Conservation (phyloP, 2,329 filamentous ascomycete genomes). For the Aspergillus sp. region DNA sequence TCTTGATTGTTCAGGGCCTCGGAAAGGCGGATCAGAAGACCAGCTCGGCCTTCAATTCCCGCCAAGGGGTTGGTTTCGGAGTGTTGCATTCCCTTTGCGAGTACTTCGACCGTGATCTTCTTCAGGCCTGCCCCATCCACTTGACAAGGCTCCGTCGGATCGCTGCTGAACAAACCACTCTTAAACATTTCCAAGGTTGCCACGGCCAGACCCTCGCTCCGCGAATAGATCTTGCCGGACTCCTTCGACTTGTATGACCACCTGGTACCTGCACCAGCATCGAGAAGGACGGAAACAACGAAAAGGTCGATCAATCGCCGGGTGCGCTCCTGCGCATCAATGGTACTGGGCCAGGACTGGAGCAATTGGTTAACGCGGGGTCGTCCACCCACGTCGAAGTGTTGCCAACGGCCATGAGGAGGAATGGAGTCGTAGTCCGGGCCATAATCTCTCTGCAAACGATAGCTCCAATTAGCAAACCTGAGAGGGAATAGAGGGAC, state of each 20-base stretch:
- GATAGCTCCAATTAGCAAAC: constrained; percentile 9
- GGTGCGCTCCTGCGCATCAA: constrained; percentile 54
- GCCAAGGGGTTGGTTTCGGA: constrained; percentile 76
- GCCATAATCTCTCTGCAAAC: constrained; percentile 65
- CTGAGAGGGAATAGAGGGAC: not conserved
- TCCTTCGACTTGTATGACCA: constrained; percentile 95
- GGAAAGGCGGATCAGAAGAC: constrained; percentile 73
- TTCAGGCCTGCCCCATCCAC: constrained; percentile 83
- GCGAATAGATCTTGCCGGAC: constrained; percentile 76
- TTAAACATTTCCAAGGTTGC: constrained; percentile 91
- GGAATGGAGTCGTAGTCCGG: constrained; percentile 74
- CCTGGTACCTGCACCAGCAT: constrained; percentile 79
- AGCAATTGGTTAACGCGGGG: constrained; percentile 55
- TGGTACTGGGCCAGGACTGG: constrained; percentile 52
- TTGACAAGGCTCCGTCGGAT: constrained; percentile 77
- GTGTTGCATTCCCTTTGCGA: constrained; percentile 84
- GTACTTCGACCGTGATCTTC: constrained; percentile 69
- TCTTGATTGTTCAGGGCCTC: constrained; percentile 77
- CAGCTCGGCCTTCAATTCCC: constrained; percentile 80
- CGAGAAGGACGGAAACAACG: constrained; percentile 62
- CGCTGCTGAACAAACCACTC: constrained; percentile 81
- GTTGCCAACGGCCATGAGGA: constrained; percentile 72
- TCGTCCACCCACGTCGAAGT: constrained; percentile 62
- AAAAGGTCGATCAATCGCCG: constrained; percentile 64
- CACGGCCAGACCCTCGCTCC: constrained; percentile 85